Conservation (phyloP, 2,329 filamentous ascomycete species). For the Podosphaera xanthii region DNA sequence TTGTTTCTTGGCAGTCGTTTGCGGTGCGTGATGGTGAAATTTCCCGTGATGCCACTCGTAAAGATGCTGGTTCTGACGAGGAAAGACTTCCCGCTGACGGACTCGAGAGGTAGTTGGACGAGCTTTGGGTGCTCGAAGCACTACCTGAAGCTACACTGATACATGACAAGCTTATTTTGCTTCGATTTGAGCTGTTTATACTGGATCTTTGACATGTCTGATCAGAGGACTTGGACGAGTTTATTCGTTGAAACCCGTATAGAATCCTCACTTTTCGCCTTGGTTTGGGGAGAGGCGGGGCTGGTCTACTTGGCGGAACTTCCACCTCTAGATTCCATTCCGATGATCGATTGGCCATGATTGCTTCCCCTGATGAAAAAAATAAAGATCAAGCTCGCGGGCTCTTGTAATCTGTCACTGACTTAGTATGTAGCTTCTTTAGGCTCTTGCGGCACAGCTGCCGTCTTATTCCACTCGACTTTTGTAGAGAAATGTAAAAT, state of each 20-base stretch:
- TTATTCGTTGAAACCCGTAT: conserved; percentile 16
- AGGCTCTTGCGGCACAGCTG: no score
- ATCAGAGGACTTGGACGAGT: conserved; percentile 16
- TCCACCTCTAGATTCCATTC: conserved; percentile 8
- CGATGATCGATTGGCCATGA: conserved; percentile 9
- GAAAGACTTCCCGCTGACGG: conserved; percentile 9
- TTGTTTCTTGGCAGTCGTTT: background rate
- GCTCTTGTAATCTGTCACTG: background rate
- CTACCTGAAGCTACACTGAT: conserved; percentile 12
- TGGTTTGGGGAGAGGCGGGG: conserved; percentile 11
- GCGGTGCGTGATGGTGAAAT: conserved; percentile 7
- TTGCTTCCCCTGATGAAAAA: background rate
- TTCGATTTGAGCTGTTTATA: conserved; percentile 14
- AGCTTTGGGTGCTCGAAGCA: conserved; percentile 8
- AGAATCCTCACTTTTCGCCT: conserved; percentile 15
- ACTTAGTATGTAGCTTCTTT: background rate
- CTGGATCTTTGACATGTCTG: conserved; percentile 13
- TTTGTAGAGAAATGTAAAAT: no score
- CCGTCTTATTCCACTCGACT: no score
- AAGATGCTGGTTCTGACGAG: conserved; percentile 15
- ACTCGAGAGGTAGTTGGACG: conserved; percentile 10
- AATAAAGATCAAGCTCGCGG: background rate
- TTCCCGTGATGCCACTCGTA: conserved; percentile 10
- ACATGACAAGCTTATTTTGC: conserved; percentile 13
- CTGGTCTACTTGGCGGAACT: conserved; percentile 3